Conservation (phyloP, 106 monocot genomes). For the Ottelia alismoides region DNA sequence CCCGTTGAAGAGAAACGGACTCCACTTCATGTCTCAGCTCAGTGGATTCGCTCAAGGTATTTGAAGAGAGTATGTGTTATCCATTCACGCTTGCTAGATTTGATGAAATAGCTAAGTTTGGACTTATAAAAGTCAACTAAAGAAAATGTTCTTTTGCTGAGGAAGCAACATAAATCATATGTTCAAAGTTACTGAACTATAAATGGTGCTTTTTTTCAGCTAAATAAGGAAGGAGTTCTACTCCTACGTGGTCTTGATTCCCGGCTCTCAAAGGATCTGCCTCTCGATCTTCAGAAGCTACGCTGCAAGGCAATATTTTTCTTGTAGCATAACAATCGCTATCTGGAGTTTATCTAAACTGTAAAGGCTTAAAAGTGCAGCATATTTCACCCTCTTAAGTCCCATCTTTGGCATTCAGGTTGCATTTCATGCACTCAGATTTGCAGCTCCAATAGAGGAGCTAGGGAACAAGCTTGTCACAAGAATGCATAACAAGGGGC, state of each 20-base stretch:
- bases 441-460: constrained; percentile 45
- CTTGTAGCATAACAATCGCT: neutral
- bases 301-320: constrained; percentile 60
- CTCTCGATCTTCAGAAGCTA: constrained; percentile 81
- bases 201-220: too few relatives aligned
- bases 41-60: constrained; percentile 61
- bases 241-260: constrained; percentile 81
- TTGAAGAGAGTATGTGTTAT: constrained; percentile 14
- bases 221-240: constrained; percentile 70
- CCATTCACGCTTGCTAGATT: neutral
- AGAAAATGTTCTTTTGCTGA: neutral
- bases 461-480: constrained; percentile 48
- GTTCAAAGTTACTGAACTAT: too few relatives aligned
- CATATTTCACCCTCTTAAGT: neutral
- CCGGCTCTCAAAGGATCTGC: constrained; percentile 83
- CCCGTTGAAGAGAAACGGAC: constrained; percentile 53
- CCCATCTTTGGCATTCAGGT: constrained; percentile 21
- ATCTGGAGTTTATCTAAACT: neutral
- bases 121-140: neutral
- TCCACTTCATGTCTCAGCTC: constrained; percentile 53
- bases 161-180: neutral
- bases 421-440: constrained; percentile 76
- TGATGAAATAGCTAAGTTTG: neutral
- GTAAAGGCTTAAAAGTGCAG: neutral
- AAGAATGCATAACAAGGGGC: constrained; percentile 75